Conservation (phyloP, 257 asterid species). For the Salvia hispanica region DNA sequence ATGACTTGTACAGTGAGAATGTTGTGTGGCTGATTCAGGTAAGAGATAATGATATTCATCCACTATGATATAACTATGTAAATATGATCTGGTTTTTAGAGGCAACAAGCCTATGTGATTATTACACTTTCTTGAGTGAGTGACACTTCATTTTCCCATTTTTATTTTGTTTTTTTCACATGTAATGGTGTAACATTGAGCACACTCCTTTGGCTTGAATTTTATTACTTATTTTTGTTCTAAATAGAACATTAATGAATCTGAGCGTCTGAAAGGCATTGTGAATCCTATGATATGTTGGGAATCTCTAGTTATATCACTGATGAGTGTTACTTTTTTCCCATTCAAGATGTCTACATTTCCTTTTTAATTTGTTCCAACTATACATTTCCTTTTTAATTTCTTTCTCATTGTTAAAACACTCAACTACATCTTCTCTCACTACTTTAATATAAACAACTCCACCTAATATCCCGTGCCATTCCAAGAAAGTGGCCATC, state of each 20-base stretch:
- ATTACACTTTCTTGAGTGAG: neutral
- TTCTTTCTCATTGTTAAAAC: too few species aligned
- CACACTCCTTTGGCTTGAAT: neutral
- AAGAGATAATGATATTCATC: conserved; percentile 9
- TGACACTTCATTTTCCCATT: neutral
- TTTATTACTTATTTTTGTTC: neutral
- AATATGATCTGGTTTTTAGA: conserved; percentile 9
- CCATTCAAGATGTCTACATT: too few species aligned
- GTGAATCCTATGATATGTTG: too few species aligned
- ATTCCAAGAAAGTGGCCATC: too few species aligned
- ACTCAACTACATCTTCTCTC: too few species aligned
- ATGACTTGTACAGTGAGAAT: conserved; percentile 82
- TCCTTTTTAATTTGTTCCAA: too few species aligned
- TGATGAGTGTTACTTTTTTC: neutral
- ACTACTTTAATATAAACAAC: too few species aligned
- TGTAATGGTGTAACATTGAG: neutral
- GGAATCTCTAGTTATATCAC: too few species aligned
- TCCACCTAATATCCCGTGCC: too few species aligned
- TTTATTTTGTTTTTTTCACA: too few species aligned
- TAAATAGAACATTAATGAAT: conserved; percentile 5
- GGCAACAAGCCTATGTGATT: neutral
- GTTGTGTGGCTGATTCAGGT: conserved; percentile 99
- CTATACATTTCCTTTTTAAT: too few species aligned
- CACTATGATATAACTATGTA: neutral
- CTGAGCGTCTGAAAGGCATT: neutral